Evolutionary conservation across 2,329 filamentous ascomycete genomes (phyloP).

Genomic region (Chalara sp.): DNA sequence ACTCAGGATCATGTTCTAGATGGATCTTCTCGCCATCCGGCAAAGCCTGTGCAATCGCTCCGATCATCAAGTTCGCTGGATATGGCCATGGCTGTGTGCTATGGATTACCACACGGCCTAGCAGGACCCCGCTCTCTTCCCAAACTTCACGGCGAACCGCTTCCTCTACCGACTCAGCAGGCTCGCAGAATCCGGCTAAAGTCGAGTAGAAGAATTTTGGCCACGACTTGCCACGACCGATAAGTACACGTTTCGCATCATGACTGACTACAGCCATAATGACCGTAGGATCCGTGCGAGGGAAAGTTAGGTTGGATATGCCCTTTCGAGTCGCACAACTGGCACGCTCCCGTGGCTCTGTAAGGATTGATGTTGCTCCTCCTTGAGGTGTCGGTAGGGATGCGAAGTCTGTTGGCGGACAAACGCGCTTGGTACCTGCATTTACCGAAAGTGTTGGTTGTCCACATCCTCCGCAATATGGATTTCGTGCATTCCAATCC

Average conservation of each 20-base stretch:
- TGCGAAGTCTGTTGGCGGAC: slow-evolving; percentile 62
- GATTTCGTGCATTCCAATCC: slow-evolving; percentile 92
- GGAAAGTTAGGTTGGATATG: slow-evolving; percentile 86
- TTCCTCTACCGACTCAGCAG: slow-evolving; percentile 79
- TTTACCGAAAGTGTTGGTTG: slow-evolving; percentile 72
- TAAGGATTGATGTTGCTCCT: slow-evolving; percentile 30
- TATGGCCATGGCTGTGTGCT: slow-evolving; percentile 86
- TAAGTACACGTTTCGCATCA: slow-evolving; percentile 60
- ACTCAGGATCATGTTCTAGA: slow-evolving; percentile 81
- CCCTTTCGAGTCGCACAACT: slow-evolving; percentile 77
- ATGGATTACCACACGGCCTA: slow-evolving; percentile 75
- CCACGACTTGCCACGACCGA: slow-evolving; percentile 80
- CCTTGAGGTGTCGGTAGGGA: slow-evolving; percentile 29
- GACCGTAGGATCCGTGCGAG: slow-evolving; percentile 77
- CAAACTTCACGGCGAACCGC: slow-evolving; percentile 77
- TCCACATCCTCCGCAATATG: slow-evolving; percentile 87
- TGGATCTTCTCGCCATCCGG: slow-evolving; percentile 74
- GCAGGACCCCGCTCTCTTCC: slow-evolving; percentile 74
- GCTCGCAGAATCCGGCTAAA: slow-evolving; percentile 80
- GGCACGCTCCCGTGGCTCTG: slow-evolving; percentile 45
- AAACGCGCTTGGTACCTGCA: slow-evolving; percentile 74
- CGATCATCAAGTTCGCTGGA: slow-evolving; percentile 80
- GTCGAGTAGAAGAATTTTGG: slow-evolving; percentile 84
- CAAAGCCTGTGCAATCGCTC: slow-evolving; percentile 77
- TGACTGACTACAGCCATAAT: slow-evolving; percentile 88